Conservation (phyloP, 805 yeast genomes). For the Yueomyces sinensis region DNA sequence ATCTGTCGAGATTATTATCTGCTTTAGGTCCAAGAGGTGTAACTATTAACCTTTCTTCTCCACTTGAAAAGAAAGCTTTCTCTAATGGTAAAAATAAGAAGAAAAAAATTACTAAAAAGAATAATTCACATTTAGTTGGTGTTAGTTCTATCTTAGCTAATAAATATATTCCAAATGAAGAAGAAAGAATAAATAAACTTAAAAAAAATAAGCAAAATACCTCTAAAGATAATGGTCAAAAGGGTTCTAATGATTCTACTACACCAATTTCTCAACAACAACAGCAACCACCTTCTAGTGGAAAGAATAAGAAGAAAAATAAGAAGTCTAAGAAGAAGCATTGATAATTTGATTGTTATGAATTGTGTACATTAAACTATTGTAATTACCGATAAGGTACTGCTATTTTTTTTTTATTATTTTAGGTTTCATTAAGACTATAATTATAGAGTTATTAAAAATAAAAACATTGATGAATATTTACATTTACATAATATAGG, state of each 20-base stretch:
- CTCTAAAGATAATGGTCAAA: not conserved
- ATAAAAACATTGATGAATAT: too few relatives aligned
- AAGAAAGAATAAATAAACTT: not conserved
- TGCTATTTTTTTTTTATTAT: too few relatives aligned
- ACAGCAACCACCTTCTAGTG: too few relatives aligned
- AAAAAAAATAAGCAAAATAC: not conserved
- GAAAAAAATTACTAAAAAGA: not conserved
- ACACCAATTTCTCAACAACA: too few relatives aligned
- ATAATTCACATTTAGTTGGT: not conserved
- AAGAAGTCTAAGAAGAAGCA: not conserved
- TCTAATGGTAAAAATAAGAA: not conserved
- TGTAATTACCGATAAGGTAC: too few relatives aligned
- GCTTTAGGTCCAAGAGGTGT: slow-evolving; percentile 64
- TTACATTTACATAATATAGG: too few relatives aligned
- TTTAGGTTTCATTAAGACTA: too few relatives aligned
- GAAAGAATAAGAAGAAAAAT: not conserved
- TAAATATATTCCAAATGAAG: not conserved
- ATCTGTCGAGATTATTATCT: slow-evolving; percentile 57
- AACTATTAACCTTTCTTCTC: slow-evolving; percentile 13
- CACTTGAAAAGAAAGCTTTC: slow-evolving; percentile 9
- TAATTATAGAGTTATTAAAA: too few relatives aligned
- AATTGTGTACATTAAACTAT: too few relatives aligned
- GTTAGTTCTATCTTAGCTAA: not conserved
- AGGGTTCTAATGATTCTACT: too few relatives aligned
- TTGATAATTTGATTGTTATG: too few relatives aligned